Base-by-base conservation (phyloP, 345 rosid species). In the Cardamine chenopodiifolia region DNA sequence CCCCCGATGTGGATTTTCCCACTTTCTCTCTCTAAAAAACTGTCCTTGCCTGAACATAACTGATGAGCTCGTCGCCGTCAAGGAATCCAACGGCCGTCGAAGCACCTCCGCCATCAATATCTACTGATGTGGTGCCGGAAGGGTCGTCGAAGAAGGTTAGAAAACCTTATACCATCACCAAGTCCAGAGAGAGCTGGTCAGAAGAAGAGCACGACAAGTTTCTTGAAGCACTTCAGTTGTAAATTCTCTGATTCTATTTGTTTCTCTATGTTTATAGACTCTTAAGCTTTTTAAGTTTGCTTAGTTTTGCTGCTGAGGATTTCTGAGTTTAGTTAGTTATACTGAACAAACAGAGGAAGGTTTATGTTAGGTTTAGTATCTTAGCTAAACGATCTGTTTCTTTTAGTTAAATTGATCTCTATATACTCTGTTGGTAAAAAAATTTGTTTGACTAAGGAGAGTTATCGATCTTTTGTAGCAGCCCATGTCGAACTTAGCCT, bases 121-220 rank as follows among this genome's bases (percentile, higher is more conserved):
- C 87, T 0, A 54, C 85, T 7, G 79, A 82, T 20, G 59, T 59
- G 2, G 67, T 71, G n/a, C 52, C 65, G 2, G 86, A 75, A 22
- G 88, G 79, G 19, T 75, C 79, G 18, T 79, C 86, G 42, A 94
- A 94, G 90, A 94, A 90, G 70, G 86, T 90, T 29, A 85, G 98
- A 83, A 94, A 94, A 68, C 97, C 98, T 7, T 94, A 94, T 83
- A 94, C 96, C n/a, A 90, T 94, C 77, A 94, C 98, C 77, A 94
- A 94, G 87, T 94, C 97, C 0, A 87, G 98, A 17, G 98, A 94
- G 85, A 94, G 93, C 80, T 94, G 98, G 98, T 86, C 97, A 5
- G 98, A 94, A 26, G 97, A 94, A 81, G 98, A 91, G 73, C 98
- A 94, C 72, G 98, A 91, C 84, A 94, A 90, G 89, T 94, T 94